Evolutionary conservation across 345 rosid species (phyloP).

Genomic region (Litchi chinensis): DNA sequence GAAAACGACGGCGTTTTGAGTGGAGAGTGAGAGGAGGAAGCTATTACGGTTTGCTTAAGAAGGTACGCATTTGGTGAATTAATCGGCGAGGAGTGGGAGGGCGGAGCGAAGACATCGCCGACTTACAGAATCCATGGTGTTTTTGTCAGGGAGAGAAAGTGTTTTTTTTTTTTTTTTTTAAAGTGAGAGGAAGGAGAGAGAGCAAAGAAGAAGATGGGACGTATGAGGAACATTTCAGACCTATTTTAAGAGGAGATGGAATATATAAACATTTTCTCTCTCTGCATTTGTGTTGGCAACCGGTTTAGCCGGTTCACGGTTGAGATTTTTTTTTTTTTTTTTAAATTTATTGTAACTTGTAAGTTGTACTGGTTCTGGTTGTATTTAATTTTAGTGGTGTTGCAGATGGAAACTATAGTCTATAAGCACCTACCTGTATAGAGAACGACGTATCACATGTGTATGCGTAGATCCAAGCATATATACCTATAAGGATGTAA

Average conservation of each 20-base stretch:
- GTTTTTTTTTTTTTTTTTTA: no score
- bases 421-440: background rate
- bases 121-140: constrained; percentile 19
- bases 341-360: background rate
- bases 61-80: constrained; percentile 21
- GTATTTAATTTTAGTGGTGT: background rate
- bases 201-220: constrained; percentile 34
- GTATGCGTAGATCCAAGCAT: background rate
- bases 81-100: constrained; percentile 17
- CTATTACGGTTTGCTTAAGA: background rate
- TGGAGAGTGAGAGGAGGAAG: background rate
- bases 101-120: constrained; percentile 33
- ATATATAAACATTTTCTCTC: constrained; percentile 44
- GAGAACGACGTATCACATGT: no score
- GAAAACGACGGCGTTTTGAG: constrained; percentile 5
- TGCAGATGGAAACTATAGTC: background rate
- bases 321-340: background rate
- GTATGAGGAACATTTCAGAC: constrained; percentile 48
- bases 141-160: background rate
- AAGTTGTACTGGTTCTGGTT: background rate
- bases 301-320: constrained; percentile 34
- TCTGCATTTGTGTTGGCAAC: constrained; percentile 18
- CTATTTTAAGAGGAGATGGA: constrained; percentile 34
- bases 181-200: constrained; percentile 7
- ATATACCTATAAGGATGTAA: background rate